Conservation (phyloP, 2,329 filamentous ascomycete genomes). For the Colletotrichum nymphaeae region DNA sequence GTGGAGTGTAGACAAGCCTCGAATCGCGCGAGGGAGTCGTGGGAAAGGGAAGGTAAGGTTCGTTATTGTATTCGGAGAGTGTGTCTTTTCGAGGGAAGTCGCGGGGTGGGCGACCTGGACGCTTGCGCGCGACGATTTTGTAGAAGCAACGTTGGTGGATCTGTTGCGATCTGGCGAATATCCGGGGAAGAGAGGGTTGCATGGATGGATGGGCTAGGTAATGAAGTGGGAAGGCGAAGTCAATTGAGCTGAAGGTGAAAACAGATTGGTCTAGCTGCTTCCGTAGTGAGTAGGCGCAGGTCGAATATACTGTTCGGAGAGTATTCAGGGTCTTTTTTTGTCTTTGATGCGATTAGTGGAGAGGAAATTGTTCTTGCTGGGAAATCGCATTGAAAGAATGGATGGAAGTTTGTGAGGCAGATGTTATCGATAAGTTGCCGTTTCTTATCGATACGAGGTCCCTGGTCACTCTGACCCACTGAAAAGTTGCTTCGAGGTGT, state of each 20-base stretch:
- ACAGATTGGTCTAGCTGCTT: not conserved
- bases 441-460: not conserved
- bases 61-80: not conserved
- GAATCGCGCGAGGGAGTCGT: not conserved
- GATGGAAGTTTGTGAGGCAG: not conserved
- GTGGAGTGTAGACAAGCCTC: not conserved
- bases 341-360: not conserved
- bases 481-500: constrained; percentile 33
- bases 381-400: not conserved
- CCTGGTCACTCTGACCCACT: constrained; percentile 23
- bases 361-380: not conserved
- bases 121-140: not conserved
- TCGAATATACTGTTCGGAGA: not conserved
- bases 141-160: not conserved
- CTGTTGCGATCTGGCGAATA: constrained; percentile 18
- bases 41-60: not conserved
- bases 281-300: not conserved
- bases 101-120: not conserved
- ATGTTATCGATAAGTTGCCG: constrained; percentile 10
- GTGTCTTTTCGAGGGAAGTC: not conserved
- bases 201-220: not conserved
- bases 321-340: not conserved
- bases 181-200: constrained; percentile 20
- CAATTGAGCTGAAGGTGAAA: not conserved
- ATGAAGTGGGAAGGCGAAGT: not conserved